Evolutionary conservation across 768 basidiomycete genomes (phyloP), one percentile per base, ranked within the genome.

Genomic region (Auricularia heimuer): DNA sequence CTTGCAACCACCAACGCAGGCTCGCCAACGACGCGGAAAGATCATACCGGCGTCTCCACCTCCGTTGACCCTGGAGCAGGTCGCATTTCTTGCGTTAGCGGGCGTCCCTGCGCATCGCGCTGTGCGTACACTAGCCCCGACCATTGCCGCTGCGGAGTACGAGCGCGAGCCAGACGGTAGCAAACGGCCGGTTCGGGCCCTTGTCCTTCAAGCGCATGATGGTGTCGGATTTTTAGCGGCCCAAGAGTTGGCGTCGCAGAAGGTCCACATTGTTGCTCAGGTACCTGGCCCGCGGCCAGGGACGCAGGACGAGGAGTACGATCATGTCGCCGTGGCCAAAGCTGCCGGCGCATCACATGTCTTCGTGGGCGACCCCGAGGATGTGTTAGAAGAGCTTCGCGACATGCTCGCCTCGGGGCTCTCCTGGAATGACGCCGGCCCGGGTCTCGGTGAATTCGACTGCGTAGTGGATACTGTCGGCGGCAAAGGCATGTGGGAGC

Each of bases 61-160:
- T 61, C 29, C 66, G 66, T 72, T 85, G 35, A 77, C 85, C 1
- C 73, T 92, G 35, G 86, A 89, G 64, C 89, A 94, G 71, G 82
- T 94, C 16, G 88, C 93, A 1, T 81, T 93, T 24, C 79, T 96
- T 0, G 89, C 94, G 2, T 77, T 92, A 2, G 84, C 84, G 56
- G 94, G 89, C 3, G 77, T 96, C 33, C 81, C 87, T n/a, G 91
- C 93, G 0, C 86, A 91, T 70, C 85, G 94, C 14, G 92, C 91
- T 1, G 80, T 93, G 8, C 84, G 89, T 54, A 88, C 89, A 0
- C 83, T 88, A 67, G 76, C 80, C 29, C 80, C 64, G 65, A 68
- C 61, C 71, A 64, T 66, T 63, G 69, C 63, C 68, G 29, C 64
- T 62, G 24, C 64, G 37, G 71, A 65, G 63, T 51, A 65, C 67